Percentiles rank a stretch among this genome's conserved stretches.
These are phyloP conservation scores for Wickerhamomyces alni DNA, from an alignment of 805 yeast species.

Conservation along the genomic window DNA sequence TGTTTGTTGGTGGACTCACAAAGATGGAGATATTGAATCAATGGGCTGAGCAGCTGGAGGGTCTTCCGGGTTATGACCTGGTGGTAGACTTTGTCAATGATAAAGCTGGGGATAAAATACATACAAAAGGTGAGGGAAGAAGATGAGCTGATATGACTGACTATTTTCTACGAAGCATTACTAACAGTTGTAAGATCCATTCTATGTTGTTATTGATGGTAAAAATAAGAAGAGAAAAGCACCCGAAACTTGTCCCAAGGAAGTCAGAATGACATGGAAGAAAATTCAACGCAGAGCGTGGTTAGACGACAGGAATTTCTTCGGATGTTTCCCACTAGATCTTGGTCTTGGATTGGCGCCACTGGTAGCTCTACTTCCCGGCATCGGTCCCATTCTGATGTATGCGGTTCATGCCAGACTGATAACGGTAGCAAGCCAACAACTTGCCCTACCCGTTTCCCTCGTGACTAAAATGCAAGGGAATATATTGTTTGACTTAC, in stretches of 20 bases:
- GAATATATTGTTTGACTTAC: constrained; percentile 67
- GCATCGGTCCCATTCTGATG: constrained; percentile 80
- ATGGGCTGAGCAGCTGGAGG: constrained; percentile 31
- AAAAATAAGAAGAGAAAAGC: constrained; percentile 50
- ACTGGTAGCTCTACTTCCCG: constrained; percentile 64
- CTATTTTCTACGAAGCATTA: too few relatives aligned
- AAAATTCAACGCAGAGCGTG: constrained; percentile 73
- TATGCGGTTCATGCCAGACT: constrained; percentile 71
- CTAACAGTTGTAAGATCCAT: too few relatives aligned
- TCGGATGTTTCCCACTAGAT: constrained; percentile 72
- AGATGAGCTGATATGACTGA: too few relatives aligned
- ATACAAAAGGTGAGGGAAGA: constrained; percentile 35
- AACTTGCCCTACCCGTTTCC: constrained; percentile 50
- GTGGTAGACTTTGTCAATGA: constrained; percentile 58
- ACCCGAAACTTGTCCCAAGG: constrained; percentile 49
- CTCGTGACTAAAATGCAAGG: constrained; percentile 67
- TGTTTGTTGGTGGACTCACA: too few relatives aligned
- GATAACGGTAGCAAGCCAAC: constrained; percentile 51
- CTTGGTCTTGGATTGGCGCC: constrained; percentile 81
- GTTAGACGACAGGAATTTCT: constrained; percentile 77
- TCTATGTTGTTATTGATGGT: constrained; percentile 46
- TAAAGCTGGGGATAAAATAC: constrained; percentile 57
- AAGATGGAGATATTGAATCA: constrained; percentile 17
- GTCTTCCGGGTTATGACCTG: constrained; percentile 52
- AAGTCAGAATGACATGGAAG: constrained; percentile 68